phyloP scores from a whole-genome alignment of 371 early-diverging fungal genomes.

The Lichtheimia corymbifera region DNA sequence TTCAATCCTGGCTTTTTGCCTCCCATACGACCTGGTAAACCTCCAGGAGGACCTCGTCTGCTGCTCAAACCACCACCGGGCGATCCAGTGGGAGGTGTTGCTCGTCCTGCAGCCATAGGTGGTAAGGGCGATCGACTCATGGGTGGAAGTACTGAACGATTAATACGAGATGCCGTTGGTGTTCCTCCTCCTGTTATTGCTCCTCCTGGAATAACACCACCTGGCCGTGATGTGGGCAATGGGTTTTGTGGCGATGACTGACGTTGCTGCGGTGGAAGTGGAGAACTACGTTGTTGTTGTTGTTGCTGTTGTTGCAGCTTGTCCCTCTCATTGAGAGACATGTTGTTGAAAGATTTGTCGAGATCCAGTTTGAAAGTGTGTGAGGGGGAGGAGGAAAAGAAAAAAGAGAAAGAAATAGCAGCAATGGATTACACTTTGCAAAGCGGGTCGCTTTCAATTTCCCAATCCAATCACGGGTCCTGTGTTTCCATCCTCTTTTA shows the following conservation, averaged over 20 bases:
- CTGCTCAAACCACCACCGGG: neutral
- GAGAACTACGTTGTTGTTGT: slow-evolving; percentile 1
- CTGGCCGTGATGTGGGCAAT: slow-evolving; percentile 11
- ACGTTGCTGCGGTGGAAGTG: neutral
- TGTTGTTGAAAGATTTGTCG: slow-evolving; percentile 26
- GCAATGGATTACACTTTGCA: too few species aligned
- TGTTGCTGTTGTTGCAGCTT: slow-evolving; percentile 11
- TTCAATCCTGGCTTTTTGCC: slow-evolving; percentile 32
- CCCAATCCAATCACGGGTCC: too few species aligned
- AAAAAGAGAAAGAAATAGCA: too few species aligned
- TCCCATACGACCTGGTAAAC: slow-evolving; percentile 23
- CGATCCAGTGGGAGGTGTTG: slow-evolving; percentile 9
- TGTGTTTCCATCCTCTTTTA: too few species aligned
- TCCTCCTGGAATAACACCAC: neutral
- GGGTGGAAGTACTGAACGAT: slow-evolving; percentile 44
- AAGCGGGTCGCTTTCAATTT: neutral
- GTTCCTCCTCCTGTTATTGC: neutral
- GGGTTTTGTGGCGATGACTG: neutral
- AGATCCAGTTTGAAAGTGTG: slow-evolving; percentile 28
- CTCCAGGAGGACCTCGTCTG: slow-evolving; percentile 9
- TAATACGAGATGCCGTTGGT: slow-evolving; percentile 3
- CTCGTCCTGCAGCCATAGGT: slow-evolving; percentile 15
- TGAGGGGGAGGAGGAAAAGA: neutral
- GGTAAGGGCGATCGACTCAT: slow-evolving; percentile 39
- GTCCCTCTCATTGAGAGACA: slow-evolving; percentile 29